phyloP scores from a whole-genome alignment of 305 asterid genomes.

The Salvia sclarea region DNA sequence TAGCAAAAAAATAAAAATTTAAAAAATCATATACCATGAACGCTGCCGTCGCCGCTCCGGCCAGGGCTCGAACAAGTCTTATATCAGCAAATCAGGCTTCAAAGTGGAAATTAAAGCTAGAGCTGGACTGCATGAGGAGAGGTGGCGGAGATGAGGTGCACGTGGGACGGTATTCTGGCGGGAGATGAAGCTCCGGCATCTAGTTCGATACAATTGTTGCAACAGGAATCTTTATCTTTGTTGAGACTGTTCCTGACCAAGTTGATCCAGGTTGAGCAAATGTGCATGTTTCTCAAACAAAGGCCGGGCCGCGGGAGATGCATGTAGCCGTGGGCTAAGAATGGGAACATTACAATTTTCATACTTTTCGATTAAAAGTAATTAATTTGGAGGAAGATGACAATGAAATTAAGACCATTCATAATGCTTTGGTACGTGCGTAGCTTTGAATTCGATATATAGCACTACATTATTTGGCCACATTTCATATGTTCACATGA shows the following conservation, averaged over 20 bases:
- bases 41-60: too few relatives aligned
- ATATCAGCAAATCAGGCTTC: constrained; percentile 34
- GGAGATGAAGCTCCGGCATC: constrained; percentile 12
- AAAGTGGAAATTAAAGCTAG: constrained; percentile 28
- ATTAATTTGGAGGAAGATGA: too few relatives aligned
- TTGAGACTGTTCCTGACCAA: constrained; percentile 19
- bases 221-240: too few relatives aligned
- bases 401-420: too few relatives aligned
- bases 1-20: too few relatives aligned
- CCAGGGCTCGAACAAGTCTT: constrained; percentile 32
- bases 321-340: not conserved
- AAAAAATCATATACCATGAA: too few relatives aligned
- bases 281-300: constrained; percentile 18
- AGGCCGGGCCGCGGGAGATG: not conserved
- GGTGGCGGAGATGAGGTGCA: constrained; percentile 18
- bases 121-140: constrained; percentile 14
- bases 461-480: too few relatives aligned
- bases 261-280: constrained; percentile 29
- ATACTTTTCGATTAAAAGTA: not conserved
- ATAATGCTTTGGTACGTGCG: too few relatives aligned
- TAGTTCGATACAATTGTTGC: too few relatives aligned
- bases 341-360: not conserved
- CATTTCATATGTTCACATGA: too few relatives aligned
- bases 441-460: too few relatives aligned
- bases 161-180: constrained; percentile 34